These are phyloP conservation scores for Biancaea sappan DNA, from an alignment of 306 rosid genomes.

Conservation along the genomic window DNA sequence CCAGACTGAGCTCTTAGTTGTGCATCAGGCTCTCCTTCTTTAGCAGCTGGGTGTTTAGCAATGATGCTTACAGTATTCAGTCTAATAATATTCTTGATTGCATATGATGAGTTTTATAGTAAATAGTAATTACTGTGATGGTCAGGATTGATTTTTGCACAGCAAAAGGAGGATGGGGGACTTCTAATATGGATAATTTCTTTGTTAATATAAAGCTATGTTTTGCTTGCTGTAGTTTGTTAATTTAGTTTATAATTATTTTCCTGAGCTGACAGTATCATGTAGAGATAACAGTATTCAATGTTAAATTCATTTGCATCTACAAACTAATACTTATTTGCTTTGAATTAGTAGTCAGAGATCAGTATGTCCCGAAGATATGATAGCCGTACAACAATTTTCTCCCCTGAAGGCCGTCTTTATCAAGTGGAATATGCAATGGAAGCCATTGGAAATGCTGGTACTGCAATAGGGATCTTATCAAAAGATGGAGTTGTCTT, in stretches of 20 bases:
- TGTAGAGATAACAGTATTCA: background rate
- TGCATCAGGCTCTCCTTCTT: too few species aligned
- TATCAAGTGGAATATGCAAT: conserved; percentile 62
- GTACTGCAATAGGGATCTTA: conserved; percentile 58
- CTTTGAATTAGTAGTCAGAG: conserved; percentile 10
- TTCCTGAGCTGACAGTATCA: background rate
- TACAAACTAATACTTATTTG: conserved; percentile 11
- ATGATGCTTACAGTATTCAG: background rate
- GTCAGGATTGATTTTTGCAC: background rate
- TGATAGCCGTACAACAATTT: conserved; percentile 60
- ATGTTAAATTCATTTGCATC: background rate
- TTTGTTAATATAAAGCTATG: background rate
- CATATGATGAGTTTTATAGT: background rate
- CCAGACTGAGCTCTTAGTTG: too few species aligned
- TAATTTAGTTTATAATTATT: background rate
- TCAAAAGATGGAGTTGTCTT: conserved; percentile 54
- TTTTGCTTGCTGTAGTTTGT: background rate
- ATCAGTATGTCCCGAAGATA: conserved; percentile 57
- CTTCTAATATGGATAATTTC: background rate
- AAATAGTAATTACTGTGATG: background rate
- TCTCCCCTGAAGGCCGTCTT: conserved; percentile 60
- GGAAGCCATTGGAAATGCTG: conserved; percentile 61
- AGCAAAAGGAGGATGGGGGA: background rate
- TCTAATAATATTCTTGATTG: background rate
- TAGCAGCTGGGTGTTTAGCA: too few species aligned